Evolutionary conservation across 2,329 filamentous ascomycete species (phyloP).

Genomic region (Penicillium frequentans): DNA sequence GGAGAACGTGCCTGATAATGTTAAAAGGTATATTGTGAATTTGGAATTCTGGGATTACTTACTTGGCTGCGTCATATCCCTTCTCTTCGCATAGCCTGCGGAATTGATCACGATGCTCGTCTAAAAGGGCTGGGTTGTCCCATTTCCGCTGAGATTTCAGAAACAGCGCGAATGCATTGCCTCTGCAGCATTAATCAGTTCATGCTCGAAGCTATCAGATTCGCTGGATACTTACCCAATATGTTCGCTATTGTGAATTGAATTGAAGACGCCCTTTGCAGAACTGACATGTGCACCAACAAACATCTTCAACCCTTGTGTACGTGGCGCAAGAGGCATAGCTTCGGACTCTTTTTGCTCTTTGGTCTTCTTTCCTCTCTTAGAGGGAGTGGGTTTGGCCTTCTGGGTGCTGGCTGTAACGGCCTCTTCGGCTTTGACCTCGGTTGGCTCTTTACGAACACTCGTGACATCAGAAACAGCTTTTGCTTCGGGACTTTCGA

Average conservation of each 20-base stretch:
- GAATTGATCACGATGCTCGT: conserved; percentile 69
- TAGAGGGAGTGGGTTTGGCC: conserved; percentile 23
- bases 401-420: conserved; percentile 53
- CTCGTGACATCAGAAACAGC: not conserved
- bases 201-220: not conserved
- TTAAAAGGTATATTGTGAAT: not conserved
- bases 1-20: conserved; percentile 64
- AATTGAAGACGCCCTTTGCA: conserved; percentile 84
- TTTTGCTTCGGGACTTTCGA: not conserved
- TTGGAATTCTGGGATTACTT: not conserved
- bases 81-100: conserved; percentile 66
- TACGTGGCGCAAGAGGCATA: conserved; percentile 67
- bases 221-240: conserved; percentile 57
- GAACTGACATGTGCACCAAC: conserved; percentile 91
- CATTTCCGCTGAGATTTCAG: conserved; percentile 96
- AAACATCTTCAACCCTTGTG: conserved; percentile 72
- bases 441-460: not conserved
- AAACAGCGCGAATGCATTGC: conserved; percentile 92
- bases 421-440: conserved; percentile 15
- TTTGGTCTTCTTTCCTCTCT: conserved; percentile 58
- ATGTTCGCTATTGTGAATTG: conserved; percentile 72
- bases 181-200: conserved; percentile 48
- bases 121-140: conserved; percentile 74
- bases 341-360: conserved; percentile 55
- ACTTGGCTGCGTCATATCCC: conserved; percentile 66